A percentile compares a stretch with the other conserved stretches of the same genome.
These are phyloP conservation scores for Exophiala dermatitidis DNA, from an alignment of 2,329 filamentous ascomycete genomes.

Conservation along the genomic window DNA sequence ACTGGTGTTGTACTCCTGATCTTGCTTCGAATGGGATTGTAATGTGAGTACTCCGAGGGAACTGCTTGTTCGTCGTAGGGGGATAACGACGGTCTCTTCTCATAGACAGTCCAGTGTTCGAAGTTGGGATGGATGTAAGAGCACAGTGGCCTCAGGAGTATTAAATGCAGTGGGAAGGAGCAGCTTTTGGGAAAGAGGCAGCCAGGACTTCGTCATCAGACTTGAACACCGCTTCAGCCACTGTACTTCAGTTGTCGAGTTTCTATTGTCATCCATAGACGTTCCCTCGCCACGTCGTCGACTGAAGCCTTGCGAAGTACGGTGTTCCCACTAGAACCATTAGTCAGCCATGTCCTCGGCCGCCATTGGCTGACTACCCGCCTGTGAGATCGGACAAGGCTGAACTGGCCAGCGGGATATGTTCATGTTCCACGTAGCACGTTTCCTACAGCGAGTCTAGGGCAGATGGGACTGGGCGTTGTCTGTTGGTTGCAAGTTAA, in stretches of 20 bases:
- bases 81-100: neutral
- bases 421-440: too few species aligned
- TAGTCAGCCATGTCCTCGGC: neutral
- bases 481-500: too few species aligned
- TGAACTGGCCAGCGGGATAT: neutral
- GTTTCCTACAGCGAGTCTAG: too few species aligned
- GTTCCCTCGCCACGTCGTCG: conserved; percentile 14
- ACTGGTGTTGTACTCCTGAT: too few species aligned
- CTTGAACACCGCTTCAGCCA: neutral
- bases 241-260: neutral
- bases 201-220: conserved; percentile 12
- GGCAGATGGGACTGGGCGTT: too few species aligned
- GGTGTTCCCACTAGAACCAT: conserved; percentile 7
- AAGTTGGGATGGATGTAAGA: too few species aligned
- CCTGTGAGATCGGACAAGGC: conserved; percentile 1
- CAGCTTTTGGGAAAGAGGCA: conserved; percentile 6
- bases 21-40: too few species aligned
- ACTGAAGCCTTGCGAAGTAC: conserved; percentile 12
- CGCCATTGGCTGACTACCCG: too few species aligned
- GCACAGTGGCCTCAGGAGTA: too few species aligned
- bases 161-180: neutral
- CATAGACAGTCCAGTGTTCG: neutral
- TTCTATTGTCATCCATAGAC: conserved; percentile 5
- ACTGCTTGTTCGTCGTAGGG: too few species aligned
- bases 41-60: too few species aligned